Percentiles rank a stretch among this genome's conserved stretches.
Conservation (phyloP, 2,329 filamentous ascomycete genomes). For the Colletotrichum paranaense region DNA sequence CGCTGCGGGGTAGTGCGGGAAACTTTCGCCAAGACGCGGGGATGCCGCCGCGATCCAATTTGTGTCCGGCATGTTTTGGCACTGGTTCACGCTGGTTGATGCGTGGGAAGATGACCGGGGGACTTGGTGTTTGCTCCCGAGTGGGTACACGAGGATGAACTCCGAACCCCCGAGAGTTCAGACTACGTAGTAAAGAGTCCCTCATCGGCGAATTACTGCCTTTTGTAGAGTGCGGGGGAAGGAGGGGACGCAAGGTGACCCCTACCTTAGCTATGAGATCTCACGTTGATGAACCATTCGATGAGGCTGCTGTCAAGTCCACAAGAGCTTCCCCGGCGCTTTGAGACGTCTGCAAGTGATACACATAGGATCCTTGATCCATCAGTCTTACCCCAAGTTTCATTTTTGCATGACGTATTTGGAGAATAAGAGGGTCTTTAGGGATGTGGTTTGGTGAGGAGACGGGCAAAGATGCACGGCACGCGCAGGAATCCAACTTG, state of each 20-base stretch:
- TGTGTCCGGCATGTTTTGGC: not conserved
- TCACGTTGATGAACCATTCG: not conserved
- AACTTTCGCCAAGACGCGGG: constrained; percentile 26
- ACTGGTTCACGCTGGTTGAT: not conserved
- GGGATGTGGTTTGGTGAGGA: not conserved
- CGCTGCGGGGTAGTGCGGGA: constrained; percentile 31
- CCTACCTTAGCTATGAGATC: not conserved
- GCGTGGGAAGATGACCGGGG: not conserved
- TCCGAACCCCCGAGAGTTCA: constrained; percentile 24
- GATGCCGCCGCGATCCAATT: constrained; percentile 11
- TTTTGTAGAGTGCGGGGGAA: constrained; percentile 12
- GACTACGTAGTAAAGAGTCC: not conserved
- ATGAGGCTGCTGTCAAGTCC: not conserved
- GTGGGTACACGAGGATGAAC: not conserved
- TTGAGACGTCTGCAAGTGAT: not conserved
- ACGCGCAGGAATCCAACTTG: not conserved
- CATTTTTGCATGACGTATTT: constrained; percentile 15
- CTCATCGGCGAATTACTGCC: constrained; percentile 10
- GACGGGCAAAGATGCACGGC: not conserved
- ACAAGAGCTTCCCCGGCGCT: not conserved
- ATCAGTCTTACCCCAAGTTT: constrained; percentile 5
- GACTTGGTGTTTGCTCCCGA: not conserved
- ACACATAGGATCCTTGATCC: not conserved
- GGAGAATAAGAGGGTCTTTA: constrained; percentile 10
- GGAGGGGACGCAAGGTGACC: not conserved